Base-by-base conservation (phyloP, 2,329 filamentous ascomycete genomes). In the Calonectria crousiana region DNA sequence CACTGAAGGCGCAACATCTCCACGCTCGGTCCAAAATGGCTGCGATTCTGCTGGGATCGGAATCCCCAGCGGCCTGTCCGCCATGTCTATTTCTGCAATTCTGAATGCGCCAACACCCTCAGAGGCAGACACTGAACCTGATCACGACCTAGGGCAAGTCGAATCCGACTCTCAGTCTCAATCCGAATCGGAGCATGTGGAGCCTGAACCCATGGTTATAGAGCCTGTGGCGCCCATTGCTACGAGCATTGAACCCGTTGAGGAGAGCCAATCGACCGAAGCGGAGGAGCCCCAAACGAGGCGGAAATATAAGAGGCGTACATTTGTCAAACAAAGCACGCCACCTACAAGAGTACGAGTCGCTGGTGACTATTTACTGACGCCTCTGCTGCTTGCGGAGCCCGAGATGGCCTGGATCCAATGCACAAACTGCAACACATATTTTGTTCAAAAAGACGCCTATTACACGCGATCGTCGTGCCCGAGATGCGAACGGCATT, bases 401-500 rank as follows among this genome's bases (percentile, higher is more conserved):
- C 92, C 93, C 0, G 88, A 86, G 88, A 95, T 88, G 88, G 95
- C 88, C 81, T 98, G 96, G 96, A 94, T 98, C 56, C 92, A 95
- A 76, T 99, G 97, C 85, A 94, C 92, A 67, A 95, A 94, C 32
- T 99, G 97, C 85, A 90, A 91, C 65, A 90, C 90, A 1, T 92
- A 93, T 74, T 99, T 98, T 82, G 93, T 98, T 8, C 96, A 98
- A 83, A 90, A 92, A 51, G 94, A 98, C 76, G 95, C 95, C 0
- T 98, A 98, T 83, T 93, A 93, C 77, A 98, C 96, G 1, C 92
- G 93, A 67, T 92, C 94, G 64, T 93, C 95, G 20, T 99, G 97
- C 83, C 96, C 95, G 5, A 92, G 97, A 9, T 99, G 97, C 84
- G 97, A 99, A 86, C 92, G 97, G 0, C 97, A 99, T 82, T 97